Evolutionary conservation across 1,139 yeast genomes (phyloP), one percentile per base, ranked within the genome.

Genomic region (Suhomyces atakaporum): DNA sequence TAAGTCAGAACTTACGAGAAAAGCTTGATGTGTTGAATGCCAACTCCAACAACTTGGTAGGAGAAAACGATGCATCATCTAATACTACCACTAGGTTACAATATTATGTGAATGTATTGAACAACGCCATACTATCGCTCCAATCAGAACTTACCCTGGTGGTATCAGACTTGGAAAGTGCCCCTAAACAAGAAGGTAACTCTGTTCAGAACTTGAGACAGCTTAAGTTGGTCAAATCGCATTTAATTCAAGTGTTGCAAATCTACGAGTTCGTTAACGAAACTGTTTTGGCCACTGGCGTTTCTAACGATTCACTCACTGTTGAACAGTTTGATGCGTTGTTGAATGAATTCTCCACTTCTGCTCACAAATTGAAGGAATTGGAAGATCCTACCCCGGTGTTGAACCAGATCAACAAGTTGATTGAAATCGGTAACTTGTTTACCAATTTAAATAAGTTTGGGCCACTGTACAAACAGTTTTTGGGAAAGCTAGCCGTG

Each of bases 31-130:
- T 60, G 25, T 50, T 81, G 29, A 69, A 72, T 32, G 62, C 49
- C 27, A 49, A 47, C 33, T 39, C 47, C 16, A 38, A 32, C 13
- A 20, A 29, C 19, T 23, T 36, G 18, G 29, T 38, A 14, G 47
- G 44, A 19, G 43, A 14, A 24, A 40, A 43, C 38, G 38, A 34
- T 6, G 13, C 16, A 4, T 29, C 27, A 8, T 19, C 20, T 9
- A 20, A 21, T 14, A 45, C 49, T 34, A 49, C 49, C 18, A 75
- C 84, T 7, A 66, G 86, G 44, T 57, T 84, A 34, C 83, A 81
- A 47, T 82, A 82, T 53, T 81, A 81, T 50, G 60, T 80, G 26
- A 81, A 79, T 35, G 73, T 81, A 2, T 58, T 83, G 27, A 71
- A 75, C 24, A 75, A 78, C 38, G 75, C 87, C 1, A 74, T 81